Evolutionary conservation across 2,329 filamentous ascomycete genomes (phyloP).

Genomic region (Trichoderma sp.): DNA sequence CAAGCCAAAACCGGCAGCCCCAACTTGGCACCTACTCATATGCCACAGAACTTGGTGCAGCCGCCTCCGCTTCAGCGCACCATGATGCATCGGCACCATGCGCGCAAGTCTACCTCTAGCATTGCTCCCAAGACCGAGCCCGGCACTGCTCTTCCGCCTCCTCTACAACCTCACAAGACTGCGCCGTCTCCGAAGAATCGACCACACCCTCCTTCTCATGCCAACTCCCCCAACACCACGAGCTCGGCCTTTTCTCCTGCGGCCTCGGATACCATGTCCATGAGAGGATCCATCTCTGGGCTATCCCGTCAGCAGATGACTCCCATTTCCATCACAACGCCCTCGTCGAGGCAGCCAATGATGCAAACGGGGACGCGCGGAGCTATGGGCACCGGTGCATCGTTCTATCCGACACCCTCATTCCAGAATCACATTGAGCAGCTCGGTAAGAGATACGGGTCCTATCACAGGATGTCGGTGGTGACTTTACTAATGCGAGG

Average conservation of each 20-base stretch:
- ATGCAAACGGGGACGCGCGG: constrained; percentile 38
- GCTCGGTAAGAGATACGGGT: constrained; percentile 69
- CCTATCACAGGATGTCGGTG: background rate
- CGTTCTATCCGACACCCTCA: constrained; percentile 74
- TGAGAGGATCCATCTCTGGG: constrained; percentile 39
- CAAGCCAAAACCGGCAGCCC: constrained; percentile 89
- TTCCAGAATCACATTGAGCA: constrained; percentile 95
- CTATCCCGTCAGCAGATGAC: constrained; percentile 34
- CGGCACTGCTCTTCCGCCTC: constrained; percentile 45
- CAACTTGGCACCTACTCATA: constrained; percentile 66
- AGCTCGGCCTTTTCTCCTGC: constrained; percentile 44
- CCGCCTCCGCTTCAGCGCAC: constrained; percentile 75
- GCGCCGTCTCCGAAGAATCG: constrained; percentile 66
- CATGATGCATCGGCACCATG: constrained; percentile 76
- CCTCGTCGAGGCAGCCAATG: constrained; percentile 31
- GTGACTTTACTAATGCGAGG: background rate
- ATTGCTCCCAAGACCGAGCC: constrained; percentile 72
- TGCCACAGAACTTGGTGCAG: constrained; percentile 66
- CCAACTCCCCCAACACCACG: constrained; percentile 53
- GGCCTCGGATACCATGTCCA: constrained; percentile 43
- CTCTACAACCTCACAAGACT: constrained; percentile 52
- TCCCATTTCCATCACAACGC: constrained; percentile 27
- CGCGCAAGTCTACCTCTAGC: constrained; percentile 67
- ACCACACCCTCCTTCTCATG: constrained; percentile 78
- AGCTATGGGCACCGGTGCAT: constrained; percentile 38